Evolutionary conservation across 805 yeast genomes (phyloP).

Genomic region (Kazachstania viticola): DNA sequence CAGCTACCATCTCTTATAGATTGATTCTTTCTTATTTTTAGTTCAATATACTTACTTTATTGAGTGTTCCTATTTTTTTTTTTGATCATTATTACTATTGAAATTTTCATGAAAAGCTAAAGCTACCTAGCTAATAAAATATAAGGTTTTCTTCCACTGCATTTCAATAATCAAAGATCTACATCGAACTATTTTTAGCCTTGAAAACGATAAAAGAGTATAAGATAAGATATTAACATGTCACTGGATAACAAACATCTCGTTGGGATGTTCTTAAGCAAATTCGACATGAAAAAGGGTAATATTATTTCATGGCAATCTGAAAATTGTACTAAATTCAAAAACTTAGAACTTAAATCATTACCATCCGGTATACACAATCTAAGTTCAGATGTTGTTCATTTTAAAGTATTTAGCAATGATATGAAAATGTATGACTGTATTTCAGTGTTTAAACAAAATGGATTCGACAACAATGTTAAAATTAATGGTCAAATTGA

Average conservation of each 20-base stretch:
- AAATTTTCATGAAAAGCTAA: no score
- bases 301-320: slow-evolving; percentile 20
- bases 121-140: no score
- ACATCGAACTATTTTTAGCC: no score
- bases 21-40: no score
- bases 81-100: no score
- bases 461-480: slow-evolving; percentile 21
- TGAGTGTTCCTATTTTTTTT: no score
- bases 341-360: slow-evolving; percentile 48
- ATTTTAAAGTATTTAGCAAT: slow-evolving; percentile 33
- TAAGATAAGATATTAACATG: no score
- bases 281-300: slow-evolving; percentile 26
- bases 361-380: slow-evolving; percentile 61
- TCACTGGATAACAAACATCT: slow-evolving; percentile 1
- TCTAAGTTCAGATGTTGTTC: slow-evolving; percentile 37
- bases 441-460: slow-evolving; percentile 40
- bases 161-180: no score
- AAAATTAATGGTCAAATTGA: slow-evolving; percentile 19
- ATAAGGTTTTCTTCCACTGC: no score
- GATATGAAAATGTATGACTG: slow-evolving; percentile 26
- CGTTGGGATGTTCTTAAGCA: slow-evolving; percentile 17
- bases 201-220: neutral
- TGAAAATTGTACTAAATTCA: slow-evolving; percentile 14
- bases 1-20: no score
- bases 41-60: no score